Evolutionary conservation across 371 early-diverging fungal species (phyloP).

Genomic region (Capillidium heterosporum): DNA sequence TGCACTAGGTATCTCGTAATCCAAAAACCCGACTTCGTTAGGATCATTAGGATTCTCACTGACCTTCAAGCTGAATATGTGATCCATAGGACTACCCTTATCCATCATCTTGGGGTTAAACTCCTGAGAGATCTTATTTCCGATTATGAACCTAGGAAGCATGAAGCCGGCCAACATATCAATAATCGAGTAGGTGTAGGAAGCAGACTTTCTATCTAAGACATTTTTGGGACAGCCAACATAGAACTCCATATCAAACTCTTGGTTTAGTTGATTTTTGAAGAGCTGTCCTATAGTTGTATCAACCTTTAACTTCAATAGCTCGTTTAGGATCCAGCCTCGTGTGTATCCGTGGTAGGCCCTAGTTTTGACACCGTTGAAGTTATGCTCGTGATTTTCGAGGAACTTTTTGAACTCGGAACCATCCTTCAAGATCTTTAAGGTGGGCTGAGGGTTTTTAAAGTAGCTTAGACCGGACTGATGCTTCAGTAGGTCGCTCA

Average conservation of each 20-base stretch:
- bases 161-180: not conserved
- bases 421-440: conserved; percentile 14
- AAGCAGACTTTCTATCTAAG: not conserved
- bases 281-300: conserved; percentile 35
- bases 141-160: not conserved
- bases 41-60: not conserved
- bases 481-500: conserved; percentile 38
- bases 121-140: not conserved
- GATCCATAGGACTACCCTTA: not conserved
- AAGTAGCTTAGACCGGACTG: conserved; percentile 36
- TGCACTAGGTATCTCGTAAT: not conserved
- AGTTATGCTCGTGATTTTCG: conserved; percentile 41
- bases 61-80: not conserved
- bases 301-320: conserved; percentile 36
- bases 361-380: conserved; percentile 23
- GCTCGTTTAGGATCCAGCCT: conserved; percentile 54
- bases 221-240: not conserved
- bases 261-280: conserved; percentile 22
- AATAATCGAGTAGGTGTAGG: not conserved
- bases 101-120: not conserved
- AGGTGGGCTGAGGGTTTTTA: conserved; percentile 18
- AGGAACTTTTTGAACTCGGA: conserved; percentile 12
- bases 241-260: conserved; percentile 32
- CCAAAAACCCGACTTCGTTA: not conserved
- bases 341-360: conserved; percentile 43